These are phyloP conservation scores for Discostella pseudostelligera DNA, from an alignment of 108 stramenopile species.

Conservation along the genomic window DNA sequence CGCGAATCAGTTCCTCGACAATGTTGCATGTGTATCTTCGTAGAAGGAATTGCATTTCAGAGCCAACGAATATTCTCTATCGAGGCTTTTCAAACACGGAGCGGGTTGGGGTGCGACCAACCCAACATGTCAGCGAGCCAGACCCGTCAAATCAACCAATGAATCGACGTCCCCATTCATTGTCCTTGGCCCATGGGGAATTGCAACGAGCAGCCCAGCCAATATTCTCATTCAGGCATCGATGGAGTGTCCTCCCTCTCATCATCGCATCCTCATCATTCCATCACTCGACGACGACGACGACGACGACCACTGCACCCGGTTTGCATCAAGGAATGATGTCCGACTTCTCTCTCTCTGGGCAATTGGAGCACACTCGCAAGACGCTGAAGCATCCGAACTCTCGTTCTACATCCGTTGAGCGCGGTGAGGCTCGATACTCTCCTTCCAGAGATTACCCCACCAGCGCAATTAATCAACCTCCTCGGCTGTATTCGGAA, in stretches of 20 bases:
- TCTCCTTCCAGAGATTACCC: neutral
- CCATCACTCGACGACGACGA: neutral
- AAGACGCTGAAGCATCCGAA: conserved; percentile 8
- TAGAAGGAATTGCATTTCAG: too few species aligned
- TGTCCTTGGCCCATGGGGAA: neutral
- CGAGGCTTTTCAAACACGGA: too few species aligned
- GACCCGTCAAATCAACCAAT: conserved; percentile 9
- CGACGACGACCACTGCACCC: too few species aligned
- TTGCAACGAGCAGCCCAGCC: conserved; percentile 14
- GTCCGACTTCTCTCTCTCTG: neutral
- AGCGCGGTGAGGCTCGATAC: neutral
- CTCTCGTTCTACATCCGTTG: conserved; percentile 1
- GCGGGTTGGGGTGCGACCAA: neutral
- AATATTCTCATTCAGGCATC: conserved; percentile 6
- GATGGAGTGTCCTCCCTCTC: neutral
- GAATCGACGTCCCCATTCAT: neutral
- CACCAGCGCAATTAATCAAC: conserved; percentile 1
- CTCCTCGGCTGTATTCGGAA: neutral
- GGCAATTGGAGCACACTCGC: neutral
- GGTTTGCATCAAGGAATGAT: too few species aligned
- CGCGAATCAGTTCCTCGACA: neutral
- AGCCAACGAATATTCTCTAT: too few species aligned
- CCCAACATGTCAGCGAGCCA: neutral
- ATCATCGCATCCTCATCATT: neutral
- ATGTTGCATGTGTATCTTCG: too few species aligned